Evolutionary conservation across 495 filamentous ascomycete species (phyloP), one percentile per base, ranked within the genome.

Genomic region (Xylaria flabelliformis): DNA sequence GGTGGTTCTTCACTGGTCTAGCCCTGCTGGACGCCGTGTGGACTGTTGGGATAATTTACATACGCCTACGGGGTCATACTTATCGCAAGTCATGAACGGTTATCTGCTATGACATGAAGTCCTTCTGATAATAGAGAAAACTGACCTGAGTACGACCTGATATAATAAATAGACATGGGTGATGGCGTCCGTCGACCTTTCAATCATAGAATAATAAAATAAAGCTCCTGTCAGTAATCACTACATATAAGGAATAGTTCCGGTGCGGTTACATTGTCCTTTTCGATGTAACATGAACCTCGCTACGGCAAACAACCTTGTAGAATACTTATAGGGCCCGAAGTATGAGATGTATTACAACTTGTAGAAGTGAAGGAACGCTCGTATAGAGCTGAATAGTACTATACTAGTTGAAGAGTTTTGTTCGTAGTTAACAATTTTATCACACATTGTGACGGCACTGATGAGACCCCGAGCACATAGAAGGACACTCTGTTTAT

Each of bases 1-100:
- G 80, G 2, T 82, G 75, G 74, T 77, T 76, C 34, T 82, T 82
- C 41, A 80, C 71, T 7, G 79, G 78, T 0, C 51, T 82, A 1
- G 70, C 69, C 12, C 15, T 78, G 1, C 51, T 82, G 19, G 74
- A 82, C 19, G 42, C 13, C 42, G 42, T 41, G 24, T 64, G 62
- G 62, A 64, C 36, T 29, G 15, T 8, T 34, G 62, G 21, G 8
- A 34, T 64, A 64, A 42, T 44, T 34, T 64, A 64, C 32, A 64
- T 64, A 26, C 62, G 62, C 41, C 6, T 64, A 5, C 10, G 62
- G 10, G 62, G 62, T 13, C 62, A 64, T 50, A 50, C 41, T 48
- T 64, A 64, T 64, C 62, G 62, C 1, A 64, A 64, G 15, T 34
- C 62, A 10, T 64, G 34, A 44, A 64, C 4, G 34, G 34, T 36